Evolutionary conservation across 2,329 filamentous ascomycete species (phyloP), one percentile per base, ranked within the genome.

Genomic region (Stagonosporopsis vannaccii): DNA sequence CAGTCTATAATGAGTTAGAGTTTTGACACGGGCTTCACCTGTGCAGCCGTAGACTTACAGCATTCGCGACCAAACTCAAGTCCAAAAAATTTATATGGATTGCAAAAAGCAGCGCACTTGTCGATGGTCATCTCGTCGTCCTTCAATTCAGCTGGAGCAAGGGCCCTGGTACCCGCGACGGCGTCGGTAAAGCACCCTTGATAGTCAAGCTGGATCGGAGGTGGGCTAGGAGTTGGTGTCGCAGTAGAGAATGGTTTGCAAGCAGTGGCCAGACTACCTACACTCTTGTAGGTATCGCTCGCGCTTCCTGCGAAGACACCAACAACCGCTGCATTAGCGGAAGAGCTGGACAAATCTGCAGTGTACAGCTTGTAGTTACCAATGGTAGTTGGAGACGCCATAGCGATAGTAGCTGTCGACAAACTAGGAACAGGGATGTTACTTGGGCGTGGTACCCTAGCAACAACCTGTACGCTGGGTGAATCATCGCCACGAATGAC

Each of bases 311-410:
- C 62, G 13, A 60, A 61, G 2, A 71, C 59, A n/a, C 65, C 66
- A 48, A 69, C 67, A 2, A 51, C 26, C 12, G 63, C 58, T 32
- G 60, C 60, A 23, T 58, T 49, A 15, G 59, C 58, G 25, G 61
- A 56, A 23, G 57, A 61, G 4, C 45, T 51, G 20, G 63, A 49
- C 28, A 68, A 62, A 15, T 58, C 56, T 13, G 63, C 66, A 28
- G 68, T 63, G 42, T 70, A 73, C 1, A 73, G 57, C 32, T 59
- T 60, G 39, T 71, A 73, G 9, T 47, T 43, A 7, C 70, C 70
- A 15, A 69, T 48, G 17, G 64, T 56, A 4, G 67, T 62, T 20
- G 67, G 63, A 9, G 59, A 63, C 2, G 61, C 58, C 70, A 73
- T 71, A 4, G 68, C 43, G 20, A 53, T 56, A n/a, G 59, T 63